Percentiles rank a stretch among this genome's conserved stretches.
These are phyloP conservation scores for Pichiaceae sp. DNA, from an alignment of 1,139 yeast species.

Conservation along the genomic window DNA sequence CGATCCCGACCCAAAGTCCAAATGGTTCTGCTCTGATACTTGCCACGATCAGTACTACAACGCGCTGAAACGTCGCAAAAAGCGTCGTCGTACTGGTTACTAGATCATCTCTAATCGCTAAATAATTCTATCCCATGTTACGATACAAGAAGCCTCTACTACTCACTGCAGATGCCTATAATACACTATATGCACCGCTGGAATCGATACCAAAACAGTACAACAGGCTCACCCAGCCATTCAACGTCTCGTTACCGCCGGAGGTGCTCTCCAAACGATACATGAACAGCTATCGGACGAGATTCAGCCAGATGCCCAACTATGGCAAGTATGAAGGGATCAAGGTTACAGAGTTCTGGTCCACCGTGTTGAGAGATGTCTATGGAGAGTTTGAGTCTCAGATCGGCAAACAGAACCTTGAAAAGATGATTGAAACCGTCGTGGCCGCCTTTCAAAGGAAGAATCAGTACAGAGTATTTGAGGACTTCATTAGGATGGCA, in stretches of 20 bases:
- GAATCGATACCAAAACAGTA: conserved; percentile 47
- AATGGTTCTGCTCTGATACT: conserved; percentile 61
- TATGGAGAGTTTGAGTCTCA: conserved; percentile 7
- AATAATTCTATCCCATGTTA: neutral
- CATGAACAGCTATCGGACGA: conserved; percentile 22
- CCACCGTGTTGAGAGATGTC: conserved; percentile 37
- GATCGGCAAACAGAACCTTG: conserved; percentile 10
- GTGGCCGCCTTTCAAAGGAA: conserved; percentile 37
- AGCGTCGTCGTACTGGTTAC: neutral
- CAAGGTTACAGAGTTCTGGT: conserved; percentile 47
- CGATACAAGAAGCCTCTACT: conserved; percentile 27
- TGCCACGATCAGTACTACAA: conserved; percentile 12
- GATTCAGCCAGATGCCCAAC: conserved; percentile 39
- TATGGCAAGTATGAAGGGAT: conserved; percentile 41
- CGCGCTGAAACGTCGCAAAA: neutral
- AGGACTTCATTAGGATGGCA: conserved; percentile 46
- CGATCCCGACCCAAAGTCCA: conserved; percentile 52
- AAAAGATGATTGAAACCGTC: conserved; percentile 29
- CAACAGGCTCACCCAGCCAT: conserved; percentile 33
- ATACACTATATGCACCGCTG: conserved; percentile 54
- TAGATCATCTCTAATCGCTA: neutral
- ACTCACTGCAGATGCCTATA: conserved; percentile 60
- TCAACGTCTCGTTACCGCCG: conserved; percentile 35
- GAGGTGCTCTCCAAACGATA: conserved; percentile 21
- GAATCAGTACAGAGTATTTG: conserved; percentile 44